phyloP scores from a whole-genome alignment of 2,329 filamentous ascomycete species.

The Paraconiothyrium brasiliense region DNA sequence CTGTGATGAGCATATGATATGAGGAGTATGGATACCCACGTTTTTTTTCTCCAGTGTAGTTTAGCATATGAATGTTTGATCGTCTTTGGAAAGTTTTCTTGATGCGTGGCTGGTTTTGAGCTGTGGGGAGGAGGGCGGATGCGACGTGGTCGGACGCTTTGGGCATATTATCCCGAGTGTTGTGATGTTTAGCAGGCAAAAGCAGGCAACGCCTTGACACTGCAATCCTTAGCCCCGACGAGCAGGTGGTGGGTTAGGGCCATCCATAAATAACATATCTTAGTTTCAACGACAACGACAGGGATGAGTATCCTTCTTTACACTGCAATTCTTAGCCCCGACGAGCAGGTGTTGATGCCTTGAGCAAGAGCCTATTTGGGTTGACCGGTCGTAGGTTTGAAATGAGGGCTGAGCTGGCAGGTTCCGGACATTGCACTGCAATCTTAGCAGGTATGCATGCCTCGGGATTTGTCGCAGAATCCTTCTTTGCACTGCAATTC shows the following conservation, averaged over 20 bases:
- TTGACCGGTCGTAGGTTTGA: too few relatives aligned
- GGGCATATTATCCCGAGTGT: too few relatives aligned
- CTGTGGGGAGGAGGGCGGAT: not conserved
- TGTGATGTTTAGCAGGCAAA: too few relatives aligned
- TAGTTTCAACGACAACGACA: too few relatives aligned
- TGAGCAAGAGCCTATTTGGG: too few relatives aligned
- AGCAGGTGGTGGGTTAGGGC: not conserved
- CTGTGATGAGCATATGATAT: not conserved
- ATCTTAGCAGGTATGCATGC: not conserved
- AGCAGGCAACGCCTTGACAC: not conserved
- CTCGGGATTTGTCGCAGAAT: too few relatives aligned
- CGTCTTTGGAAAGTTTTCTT: not conserved
- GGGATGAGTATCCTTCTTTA: too few relatives aligned
- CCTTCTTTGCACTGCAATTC: not conserved
- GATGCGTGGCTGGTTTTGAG: not conserved
- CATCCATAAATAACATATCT: too few relatives aligned
- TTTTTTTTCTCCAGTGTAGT: not conserved
- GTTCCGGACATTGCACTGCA: not conserved
- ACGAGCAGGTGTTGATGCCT: not conserved
- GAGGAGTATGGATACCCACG: conserved; percentile 3
- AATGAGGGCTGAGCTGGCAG: too few relatives aligned
- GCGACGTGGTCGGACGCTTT: too few relatives aligned
- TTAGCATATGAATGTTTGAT: too few relatives aligned
- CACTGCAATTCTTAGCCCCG: conserved; percentile 5
- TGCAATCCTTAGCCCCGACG: not conserved